These are phyloP conservation scores for Yarrowia hollandica DNA, from an alignment of 805 yeast genomes.

Conservation along the genomic window DNA sequence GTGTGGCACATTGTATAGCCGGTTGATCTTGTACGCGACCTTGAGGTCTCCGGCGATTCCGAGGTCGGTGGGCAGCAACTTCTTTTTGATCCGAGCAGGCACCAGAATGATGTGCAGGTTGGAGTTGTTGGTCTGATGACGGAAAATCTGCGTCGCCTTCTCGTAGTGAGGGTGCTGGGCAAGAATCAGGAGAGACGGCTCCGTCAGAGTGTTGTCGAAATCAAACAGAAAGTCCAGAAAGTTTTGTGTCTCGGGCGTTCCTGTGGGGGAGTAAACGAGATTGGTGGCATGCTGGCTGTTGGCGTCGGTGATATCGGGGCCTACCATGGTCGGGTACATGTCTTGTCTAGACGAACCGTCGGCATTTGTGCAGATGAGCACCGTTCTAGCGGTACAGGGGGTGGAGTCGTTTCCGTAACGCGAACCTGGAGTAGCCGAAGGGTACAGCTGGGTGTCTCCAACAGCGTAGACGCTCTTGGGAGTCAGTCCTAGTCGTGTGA, in stretches of 20 bases:
- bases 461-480: constrained; percentile 13
- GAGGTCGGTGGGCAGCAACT: constrained; percentile 5
- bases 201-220: not conserved
- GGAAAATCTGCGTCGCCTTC: constrained; percentile 18
- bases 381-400: not conserved
- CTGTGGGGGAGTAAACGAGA: not conserved
- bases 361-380: constrained; percentile 7
- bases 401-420: constrained; percentile 6
- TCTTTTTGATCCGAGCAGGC: constrained; percentile 3
- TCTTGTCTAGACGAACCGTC: not conserved
- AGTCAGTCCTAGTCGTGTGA: not conserved
- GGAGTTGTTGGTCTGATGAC: constrained; percentile 17
- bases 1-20: not conserved
- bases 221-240: constrained; percentile 18
- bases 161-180: constrained; percentile 20
- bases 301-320: not conserved
- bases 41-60: constrained; percentile 13
- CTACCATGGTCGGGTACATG: constrained; percentile 3
- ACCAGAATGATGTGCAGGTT: constrained; percentile 16
- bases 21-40: constrained; percentile 12
- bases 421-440: constrained; percentile 7
- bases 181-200: not conserved
- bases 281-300: not conserved
- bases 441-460: constrained; percentile 10
- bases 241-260: constrained; percentile 12